Evolutionary conservation across 2,329 filamentous ascomycete genomes (phyloP), one percentile per base, ranked within the genome.

Genomic region (Ustilaginoidea virens): DNA sequence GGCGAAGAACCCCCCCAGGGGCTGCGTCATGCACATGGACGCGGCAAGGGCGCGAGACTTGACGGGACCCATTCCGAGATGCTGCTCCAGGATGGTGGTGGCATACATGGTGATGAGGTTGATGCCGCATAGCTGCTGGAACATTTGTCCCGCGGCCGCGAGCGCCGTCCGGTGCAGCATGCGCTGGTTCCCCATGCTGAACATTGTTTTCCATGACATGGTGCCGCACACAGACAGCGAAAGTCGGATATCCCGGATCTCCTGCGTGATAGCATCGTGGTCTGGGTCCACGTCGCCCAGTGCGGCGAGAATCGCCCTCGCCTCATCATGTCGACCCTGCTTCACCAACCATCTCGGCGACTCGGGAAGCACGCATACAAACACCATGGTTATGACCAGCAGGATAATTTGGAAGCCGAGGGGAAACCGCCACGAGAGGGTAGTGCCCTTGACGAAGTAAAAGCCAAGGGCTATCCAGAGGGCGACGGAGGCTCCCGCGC

Each of bases 281-380:
- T 28, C 25, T 1, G 28, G 23, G 11, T 31, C 20, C 5, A 18
- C 9, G 19, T 37, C 35, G 15, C 21, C 15, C 6, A 37, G 19
- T 3, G 25, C 65, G 2, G 46, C 38, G 3, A 81, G 56, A 20
- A 80, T 62, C 30, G 69, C 72, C 4, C 63, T 35, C 0, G 52
- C 54, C 27, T 56, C 46, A 5, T 50, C 46, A 0, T 43, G 36
- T 6, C 46, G 43, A 1, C 47, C 47, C 16, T 48, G 41, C 32
- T 50, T 45, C 1, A 55, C 44, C 0, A 56, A 41, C 52, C 52
- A 56, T 25, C 52, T 42, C 0, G 46, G 53, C 1, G 48, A 53
- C 29, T 56, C 53, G 0, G 50, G 52, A 7, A 55, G 47, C 11
- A 77, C 16, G 17, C 9, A 29, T 10, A 37, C 27, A 17, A 35